Evolutionary conservation across 179 eudicot species (phyloP).

Genomic region (Beta macrorhiza): DNA sequence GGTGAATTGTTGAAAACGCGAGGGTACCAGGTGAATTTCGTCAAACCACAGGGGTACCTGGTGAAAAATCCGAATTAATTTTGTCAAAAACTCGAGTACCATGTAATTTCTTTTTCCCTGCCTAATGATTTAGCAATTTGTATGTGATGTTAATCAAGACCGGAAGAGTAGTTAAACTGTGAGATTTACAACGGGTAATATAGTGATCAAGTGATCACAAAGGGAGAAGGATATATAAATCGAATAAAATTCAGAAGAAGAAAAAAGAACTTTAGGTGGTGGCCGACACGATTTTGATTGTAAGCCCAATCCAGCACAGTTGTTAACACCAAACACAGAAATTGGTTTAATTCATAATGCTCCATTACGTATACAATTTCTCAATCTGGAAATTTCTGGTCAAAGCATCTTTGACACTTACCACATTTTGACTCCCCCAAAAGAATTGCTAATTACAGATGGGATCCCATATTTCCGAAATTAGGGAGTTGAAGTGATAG

Average conservation of each 20-base stretch:
- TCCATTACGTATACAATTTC: constrained; percentile 4
- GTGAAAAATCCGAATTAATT: no score
- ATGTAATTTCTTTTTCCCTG: no score
- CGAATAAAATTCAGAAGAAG: not conserved
- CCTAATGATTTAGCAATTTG: no score
- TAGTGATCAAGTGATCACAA: no score
- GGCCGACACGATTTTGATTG: constrained; percentile 37
- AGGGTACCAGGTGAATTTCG: no score
- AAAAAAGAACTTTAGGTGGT: constrained; percentile 14
- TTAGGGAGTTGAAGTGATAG: not conserved
- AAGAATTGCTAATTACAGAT: not conserved
- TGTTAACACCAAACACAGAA: constrained; percentile 17
- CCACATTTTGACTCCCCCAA: constrained; percentile 10
- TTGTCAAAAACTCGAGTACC: no score
- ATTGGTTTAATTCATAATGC: constrained; percentile 5
- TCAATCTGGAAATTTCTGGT: constrained; percentile 31
- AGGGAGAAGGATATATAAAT: not conserved
- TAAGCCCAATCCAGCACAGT: constrained; percentile 24
- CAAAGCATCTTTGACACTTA: constrained; percentile 29
- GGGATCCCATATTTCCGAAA: constrained; percentile 14
- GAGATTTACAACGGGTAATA: no score
- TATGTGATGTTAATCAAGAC: no score
- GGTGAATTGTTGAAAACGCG: no score
- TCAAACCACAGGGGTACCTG: no score
- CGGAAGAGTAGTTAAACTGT: no score